These are phyloP conservation scores for Bolboschoenoplectus hybrid DNA, from an alignment of 202 grass and related monocot species.

Conservation along the genomic window DNA sequence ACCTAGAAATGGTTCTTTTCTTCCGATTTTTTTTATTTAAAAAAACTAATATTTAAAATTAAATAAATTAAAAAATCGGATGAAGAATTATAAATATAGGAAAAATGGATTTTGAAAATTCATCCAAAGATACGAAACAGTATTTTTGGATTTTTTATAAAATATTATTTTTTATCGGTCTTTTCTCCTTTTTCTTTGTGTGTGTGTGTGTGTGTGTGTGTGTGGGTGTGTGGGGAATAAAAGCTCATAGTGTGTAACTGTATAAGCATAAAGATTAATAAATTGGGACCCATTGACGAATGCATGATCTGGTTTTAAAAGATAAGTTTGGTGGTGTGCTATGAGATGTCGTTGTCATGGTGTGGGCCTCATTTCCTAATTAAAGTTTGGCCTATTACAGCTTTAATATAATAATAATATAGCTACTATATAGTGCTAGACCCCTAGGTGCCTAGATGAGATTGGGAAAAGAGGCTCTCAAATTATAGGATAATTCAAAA, in stretches of 20 bases:
- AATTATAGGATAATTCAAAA: background rate
- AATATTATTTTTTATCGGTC: too few species aligned
- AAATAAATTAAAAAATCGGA: too few species aligned
- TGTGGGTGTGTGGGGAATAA: background rate
- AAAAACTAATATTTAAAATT: too few species aligned
- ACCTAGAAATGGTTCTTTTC: too few species aligned
- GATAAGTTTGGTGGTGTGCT: conserved; percentile 26
- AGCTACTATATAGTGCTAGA: background rate
- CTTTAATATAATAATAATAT: background rate
- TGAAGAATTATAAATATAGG: too few species aligned
- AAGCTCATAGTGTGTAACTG: background rate
- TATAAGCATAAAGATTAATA: background rate
- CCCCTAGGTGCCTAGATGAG: too few species aligned
- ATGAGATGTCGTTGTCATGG: conserved; percentile 9
- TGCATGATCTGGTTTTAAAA: conserved; percentile 18
- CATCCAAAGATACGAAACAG: too few species aligned
- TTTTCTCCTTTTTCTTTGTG: background rate
- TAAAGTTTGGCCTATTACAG: background rate
- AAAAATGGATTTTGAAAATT: too few species aligned
- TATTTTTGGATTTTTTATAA: too few species aligned
- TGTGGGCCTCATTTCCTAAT: background rate
- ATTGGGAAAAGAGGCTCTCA: background rate
- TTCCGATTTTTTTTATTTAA: too few species aligned
- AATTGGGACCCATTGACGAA: background rate
- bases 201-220: too few species aligned